A percentile compares a stretch with the other conserved stretches of the same genome.
Evolutionary conservation across 1,284 basidiomycete species (phyloP).

Genomic region (Pisolithus thermaeus): DNA sequence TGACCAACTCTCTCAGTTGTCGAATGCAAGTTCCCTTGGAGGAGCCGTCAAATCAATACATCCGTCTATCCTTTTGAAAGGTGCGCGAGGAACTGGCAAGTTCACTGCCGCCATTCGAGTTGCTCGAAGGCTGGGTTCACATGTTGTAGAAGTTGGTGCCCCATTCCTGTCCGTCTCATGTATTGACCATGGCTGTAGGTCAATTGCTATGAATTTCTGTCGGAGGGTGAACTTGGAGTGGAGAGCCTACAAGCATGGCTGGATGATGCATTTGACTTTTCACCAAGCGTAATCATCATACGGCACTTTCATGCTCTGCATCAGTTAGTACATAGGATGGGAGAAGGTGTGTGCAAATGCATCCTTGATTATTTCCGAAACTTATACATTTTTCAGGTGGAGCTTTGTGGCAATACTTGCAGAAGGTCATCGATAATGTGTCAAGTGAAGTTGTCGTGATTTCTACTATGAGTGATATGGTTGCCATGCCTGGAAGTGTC

Average conservation of each 20-base stretch:
- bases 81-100: constrained; percentile 73
- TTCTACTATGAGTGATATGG: constrained; percentile 70
- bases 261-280: constrained; percentile 74
- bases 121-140: constrained; percentile 65
- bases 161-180: neutral
- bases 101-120: constrained; percentile 54
- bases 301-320: constrained; percentile 82
- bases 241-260: constrained; percentile 77
- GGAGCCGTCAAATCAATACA: constrained; percentile 54
- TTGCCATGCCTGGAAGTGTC: constrained; percentile 62
- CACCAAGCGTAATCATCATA: constrained; percentile 84
- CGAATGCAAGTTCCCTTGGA: constrained; percentile 50
- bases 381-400: constrained; percentile 39
- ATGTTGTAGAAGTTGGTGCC: constrained; percentile 67
- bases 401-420: constrained; percentile 52
- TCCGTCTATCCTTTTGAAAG: constrained; percentile 68
- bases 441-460: constrained; percentile 68
- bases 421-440: constrained; percentile 57
- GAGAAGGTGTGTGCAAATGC: constrained; percentile 47
- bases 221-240: constrained; percentile 77
- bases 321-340: constrained; percentile 61
- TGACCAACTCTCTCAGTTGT: constrained; percentile 43
- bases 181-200: constrained; percentile 45
- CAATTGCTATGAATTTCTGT: constrained; percentile 81
- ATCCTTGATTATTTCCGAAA: neutral